Percentiles rank a stretch among this genome's conserved stretches.
phyloP scores from a whole-genome alignment of 352 stramenopile genomes.

The Phytophthora brassicae region DNA sequence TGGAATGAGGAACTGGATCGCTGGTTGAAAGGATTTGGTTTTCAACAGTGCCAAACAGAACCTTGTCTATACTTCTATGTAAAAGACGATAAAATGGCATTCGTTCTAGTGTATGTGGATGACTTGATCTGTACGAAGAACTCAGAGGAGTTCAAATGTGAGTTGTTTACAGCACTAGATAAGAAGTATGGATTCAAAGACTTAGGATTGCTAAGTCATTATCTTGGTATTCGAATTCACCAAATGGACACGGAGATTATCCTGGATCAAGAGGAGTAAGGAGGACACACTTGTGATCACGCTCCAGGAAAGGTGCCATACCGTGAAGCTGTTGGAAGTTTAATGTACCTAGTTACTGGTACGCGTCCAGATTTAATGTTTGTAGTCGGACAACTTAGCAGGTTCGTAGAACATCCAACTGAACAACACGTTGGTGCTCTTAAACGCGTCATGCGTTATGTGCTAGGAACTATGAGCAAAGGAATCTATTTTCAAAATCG shows the following conservation, averaged over 20 bases:
- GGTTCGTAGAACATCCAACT: neutral
- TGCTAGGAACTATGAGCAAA: neutral
- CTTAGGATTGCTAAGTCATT: neutral
- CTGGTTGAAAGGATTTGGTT: neutral
- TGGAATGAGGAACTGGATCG: neutral
- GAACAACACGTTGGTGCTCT: slow-evolving; percentile 1
- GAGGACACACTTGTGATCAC: neutral
- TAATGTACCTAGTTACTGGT: neutral
- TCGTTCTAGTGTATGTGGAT: neutral
- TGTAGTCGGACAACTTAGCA: neutral
- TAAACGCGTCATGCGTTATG: neutral
- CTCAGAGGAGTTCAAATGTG: neutral
- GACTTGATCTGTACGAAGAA: neutral
- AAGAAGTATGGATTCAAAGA: neutral
- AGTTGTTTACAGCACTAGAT: neutral
- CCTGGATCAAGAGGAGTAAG: neutral
- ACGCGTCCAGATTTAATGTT: neutral
- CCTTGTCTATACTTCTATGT: neutral
- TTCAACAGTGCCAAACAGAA: neutral
- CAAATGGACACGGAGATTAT: neutral
- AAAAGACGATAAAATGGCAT: neutral
- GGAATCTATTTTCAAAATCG: too few relatives aligned
- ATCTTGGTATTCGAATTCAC: neutral
- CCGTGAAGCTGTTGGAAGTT: neutral
- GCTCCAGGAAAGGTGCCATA: slow-evolving; percentile 5